A percentile compares a stretch with the other conserved stretches of the same genome.
phyloP scores from a whole-genome alignment of 2,329 filamentous ascomycete species.

The Ceratocystis smalleyi region DNA sequence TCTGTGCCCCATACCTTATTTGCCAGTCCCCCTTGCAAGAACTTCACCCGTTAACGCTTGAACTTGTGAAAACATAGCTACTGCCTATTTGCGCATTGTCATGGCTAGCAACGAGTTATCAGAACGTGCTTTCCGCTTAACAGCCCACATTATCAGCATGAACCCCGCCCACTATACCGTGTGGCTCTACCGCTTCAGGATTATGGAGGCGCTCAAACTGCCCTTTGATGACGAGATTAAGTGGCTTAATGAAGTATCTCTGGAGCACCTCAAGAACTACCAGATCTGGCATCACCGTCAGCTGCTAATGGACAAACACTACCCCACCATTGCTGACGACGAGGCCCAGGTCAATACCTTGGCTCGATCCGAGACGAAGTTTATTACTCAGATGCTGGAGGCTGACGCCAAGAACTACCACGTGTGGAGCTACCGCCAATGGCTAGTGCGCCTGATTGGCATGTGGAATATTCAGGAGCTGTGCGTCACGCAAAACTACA shows the following conservation, averaged over 20 bases:
- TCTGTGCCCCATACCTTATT: slow-evolving; percentile 12
- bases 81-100: slow-evolving; percentile 81
- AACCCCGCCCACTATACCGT: slow-evolving; percentile 98
- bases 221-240: slow-evolving; percentile 55
- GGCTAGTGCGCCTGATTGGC: slow-evolving; percentile 47
- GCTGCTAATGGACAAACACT: slow-evolving; percentile 45
- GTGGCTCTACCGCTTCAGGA: slow-evolving; percentile 85
- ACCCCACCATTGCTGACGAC: slow-evolving; percentile 44
- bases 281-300: slow-evolving; percentile 82
- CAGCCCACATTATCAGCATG: slow-evolving; percentile 76
- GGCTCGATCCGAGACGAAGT: slow-evolving; percentile 52
- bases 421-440: slow-evolving; percentile 90
- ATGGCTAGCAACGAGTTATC: slow-evolving; percentile 83
- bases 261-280: slow-evolving; percentile 89
- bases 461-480: slow-evolving; percentile 59
- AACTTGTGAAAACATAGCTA: slow-evolving; percentile 35
- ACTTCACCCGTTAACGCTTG: not conserved
- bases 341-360: slow-evolving; percentile 40
- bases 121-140: slow-evolving; percentile 61
- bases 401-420: slow-evolving; percentile 96
- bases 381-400: slow-evolving; percentile 65
- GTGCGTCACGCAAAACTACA: slow-evolving; percentile 51
- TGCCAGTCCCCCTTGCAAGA: not conserved
- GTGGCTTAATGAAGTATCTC: slow-evolving; percentile 74
- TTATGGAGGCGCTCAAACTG: slow-evolving; percentile 50